phyloP scores from a whole-genome alignment of 2,329 filamentous ascomycete species.

The Mycocentrospora acerina region DNA sequence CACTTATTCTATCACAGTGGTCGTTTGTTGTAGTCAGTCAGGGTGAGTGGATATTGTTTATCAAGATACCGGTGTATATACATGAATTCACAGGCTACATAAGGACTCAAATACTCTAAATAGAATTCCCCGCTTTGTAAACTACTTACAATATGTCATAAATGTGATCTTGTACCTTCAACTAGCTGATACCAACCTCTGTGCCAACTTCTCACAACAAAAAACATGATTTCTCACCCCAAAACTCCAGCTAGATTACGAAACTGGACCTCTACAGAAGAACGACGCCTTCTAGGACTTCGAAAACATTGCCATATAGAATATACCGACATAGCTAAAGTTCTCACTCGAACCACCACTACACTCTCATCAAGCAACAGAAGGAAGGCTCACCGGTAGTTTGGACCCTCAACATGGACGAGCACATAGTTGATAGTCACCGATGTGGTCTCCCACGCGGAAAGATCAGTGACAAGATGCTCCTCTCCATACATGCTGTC shows the following conservation, averaged over 20 bases:
- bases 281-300: conserved; percentile 2
- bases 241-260: background rate
- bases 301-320: background rate
- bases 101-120: too few relatives aligned
- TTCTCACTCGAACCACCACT: conserved; percentile 1
- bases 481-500: conserved; percentile 1
- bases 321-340: conserved; percentile 1
- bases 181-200: background rate
- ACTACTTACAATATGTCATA: too few relatives aligned
- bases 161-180: too few relatives aligned
- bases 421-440: conserved; percentile 5
- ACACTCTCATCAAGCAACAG: conserved; percentile 1
- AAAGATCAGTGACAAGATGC: conserved; percentile 4
- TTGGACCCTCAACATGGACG: conserved; percentile 5
- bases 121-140: too few relatives aligned
- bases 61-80: too few relatives aligned
- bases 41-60: too few relatives aligned
- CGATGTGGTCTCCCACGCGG: conserved; percentile 1
- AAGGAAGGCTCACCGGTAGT: conserved; percentile 1
- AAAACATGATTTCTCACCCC: background rate
- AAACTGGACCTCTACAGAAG: conserved; percentile 9
- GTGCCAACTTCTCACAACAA: background rate
- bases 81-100: too few relatives aligned
- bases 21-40: too few relatives aligned
- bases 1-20: too few relatives aligned